phyloP scores from a whole-genome alignment of 2,329 filamentous ascomycete species.

The Fusarium sp. region DNA sequence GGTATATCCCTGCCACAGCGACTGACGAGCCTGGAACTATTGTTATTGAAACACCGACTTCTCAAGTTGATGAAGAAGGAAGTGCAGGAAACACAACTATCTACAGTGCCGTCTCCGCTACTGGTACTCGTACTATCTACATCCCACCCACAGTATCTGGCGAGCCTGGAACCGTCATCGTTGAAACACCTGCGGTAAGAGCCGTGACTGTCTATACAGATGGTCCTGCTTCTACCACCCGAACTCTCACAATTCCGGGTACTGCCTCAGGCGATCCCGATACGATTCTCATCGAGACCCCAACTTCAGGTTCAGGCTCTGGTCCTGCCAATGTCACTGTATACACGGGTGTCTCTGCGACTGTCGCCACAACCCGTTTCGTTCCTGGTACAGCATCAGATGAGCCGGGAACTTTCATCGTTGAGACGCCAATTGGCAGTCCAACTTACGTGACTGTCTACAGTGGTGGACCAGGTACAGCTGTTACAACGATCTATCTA shows the following conservation, averaged over 20 bases:
- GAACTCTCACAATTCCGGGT: background rate
- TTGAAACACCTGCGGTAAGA: constrained; percentile 3
- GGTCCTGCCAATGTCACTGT: constrained; percentile 7
- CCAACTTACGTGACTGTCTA: background rate
- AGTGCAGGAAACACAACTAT: background rate
- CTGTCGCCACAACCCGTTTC: background rate
- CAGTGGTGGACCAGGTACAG: background rate
- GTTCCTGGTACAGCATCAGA: background rate
- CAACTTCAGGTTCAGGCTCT: background rate
- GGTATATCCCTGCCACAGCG: constrained; percentile 2
- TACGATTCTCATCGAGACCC: constrained; percentile 10
- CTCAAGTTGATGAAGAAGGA: background rate
- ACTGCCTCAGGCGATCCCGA: constrained; percentile 1
- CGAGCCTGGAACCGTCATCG: constrained; percentile 7
- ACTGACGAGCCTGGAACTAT: constrained; percentile 13
- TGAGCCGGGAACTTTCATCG: constrained; percentile 4
- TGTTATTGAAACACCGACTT: background rate
- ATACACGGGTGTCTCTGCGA: background rate
- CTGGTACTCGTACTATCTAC: background rate
- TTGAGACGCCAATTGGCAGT: background rate
- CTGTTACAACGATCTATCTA: background rate
- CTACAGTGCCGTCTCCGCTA: background rate
- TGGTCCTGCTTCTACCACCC: background rate
- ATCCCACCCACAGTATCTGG: constrained; percentile 5
- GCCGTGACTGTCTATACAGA: background rate